These are phyloP conservation scores for Fraxinus greggii DNA, from an alignment of 305 asterid species.

Conservation along the genomic window DNA sequence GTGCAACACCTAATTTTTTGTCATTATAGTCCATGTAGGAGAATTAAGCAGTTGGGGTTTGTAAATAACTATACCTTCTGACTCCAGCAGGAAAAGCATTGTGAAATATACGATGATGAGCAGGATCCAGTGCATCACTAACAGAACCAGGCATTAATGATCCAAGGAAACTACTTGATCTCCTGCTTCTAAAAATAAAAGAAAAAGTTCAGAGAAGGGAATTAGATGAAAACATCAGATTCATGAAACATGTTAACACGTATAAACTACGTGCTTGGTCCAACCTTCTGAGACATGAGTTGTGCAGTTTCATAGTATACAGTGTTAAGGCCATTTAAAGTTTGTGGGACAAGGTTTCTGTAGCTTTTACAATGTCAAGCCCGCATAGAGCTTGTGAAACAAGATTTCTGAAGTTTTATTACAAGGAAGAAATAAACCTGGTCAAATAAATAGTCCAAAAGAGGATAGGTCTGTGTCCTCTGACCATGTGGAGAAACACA, in stretches of 20 bases:
- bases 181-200: constrained; percentile 47
- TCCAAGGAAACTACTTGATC: constrained; percentile 68
- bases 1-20: constrained; percentile 6
- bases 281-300: not conserved
- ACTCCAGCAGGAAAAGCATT: constrained; percentile 76
- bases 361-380: not conserved
- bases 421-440: not conserved
- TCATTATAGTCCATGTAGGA: not conserved
- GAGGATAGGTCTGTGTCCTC: not conserved
- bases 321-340: not conserved
- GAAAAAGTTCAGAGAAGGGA: constrained; percentile 9
- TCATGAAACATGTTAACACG: not conserved
- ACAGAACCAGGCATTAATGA: constrained; percentile 76
- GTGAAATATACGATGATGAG: constrained; percentile 83
- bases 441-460: not conserved
- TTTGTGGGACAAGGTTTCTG: not conserved
- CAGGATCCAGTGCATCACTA: constrained; percentile 67
- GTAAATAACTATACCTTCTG: constrained; percentile 49
- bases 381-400: not conserved
- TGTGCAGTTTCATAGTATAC: not conserved
- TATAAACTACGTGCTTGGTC: not conserved
- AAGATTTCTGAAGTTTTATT: not conserved
- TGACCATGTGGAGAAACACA: not conserved
- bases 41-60: constrained; percentile 4
- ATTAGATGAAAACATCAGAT: not conserved